Conservation (phyloP, 495 filamentous ascomycete species). For the Penicillium argentinense region DNA sequence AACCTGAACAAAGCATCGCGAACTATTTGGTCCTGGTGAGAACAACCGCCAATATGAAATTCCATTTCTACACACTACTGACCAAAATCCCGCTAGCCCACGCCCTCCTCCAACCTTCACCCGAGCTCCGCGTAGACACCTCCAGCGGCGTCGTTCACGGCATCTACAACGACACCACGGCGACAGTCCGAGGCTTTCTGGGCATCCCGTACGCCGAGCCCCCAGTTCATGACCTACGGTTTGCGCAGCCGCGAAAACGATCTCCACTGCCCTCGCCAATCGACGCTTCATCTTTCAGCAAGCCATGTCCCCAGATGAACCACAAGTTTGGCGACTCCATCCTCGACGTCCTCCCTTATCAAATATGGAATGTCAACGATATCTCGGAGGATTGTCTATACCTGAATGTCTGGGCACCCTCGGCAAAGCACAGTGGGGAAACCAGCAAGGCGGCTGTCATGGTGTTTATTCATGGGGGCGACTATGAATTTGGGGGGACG, state of each 20-base stretch:
- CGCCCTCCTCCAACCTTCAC: background rate
- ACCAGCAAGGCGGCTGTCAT: constrained; percentile 15
- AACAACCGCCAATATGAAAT: too few species aligned
- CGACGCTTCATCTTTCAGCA: constrained; percentile 9
- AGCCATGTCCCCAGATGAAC: constrained; percentile 12
- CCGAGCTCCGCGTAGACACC: constrained; percentile 4
- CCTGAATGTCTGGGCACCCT: constrained; percentile 50
- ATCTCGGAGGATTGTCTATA: constrained; percentile 53
- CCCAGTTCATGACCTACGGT: constrained; percentile 19
- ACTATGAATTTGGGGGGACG: constrained; percentile 30
- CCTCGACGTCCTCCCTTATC: constrained; percentile 8
- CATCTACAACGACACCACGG: constrained; percentile 30
- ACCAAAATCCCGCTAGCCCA: background rate
- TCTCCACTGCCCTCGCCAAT: background rate
- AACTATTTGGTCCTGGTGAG: too few species aligned
- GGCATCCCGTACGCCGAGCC: constrained; percentile 38
- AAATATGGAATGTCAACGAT: constrained; percentile 5
- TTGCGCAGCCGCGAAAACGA: constrained; percentile 15
- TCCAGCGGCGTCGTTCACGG: constrained; percentile 36
- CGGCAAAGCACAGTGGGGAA: constrained; percentile 1
- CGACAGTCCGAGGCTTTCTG: constrained; percentile 32
- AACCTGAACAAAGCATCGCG: too few species aligned
- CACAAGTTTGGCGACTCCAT: constrained; percentile 14
- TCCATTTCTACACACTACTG: too few species aligned
- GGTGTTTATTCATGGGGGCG: constrained; percentile 24